phyloP scores from a whole-genome alignment of 352 stramenopile genomes.

The Pythium oligandrum region DNA sequence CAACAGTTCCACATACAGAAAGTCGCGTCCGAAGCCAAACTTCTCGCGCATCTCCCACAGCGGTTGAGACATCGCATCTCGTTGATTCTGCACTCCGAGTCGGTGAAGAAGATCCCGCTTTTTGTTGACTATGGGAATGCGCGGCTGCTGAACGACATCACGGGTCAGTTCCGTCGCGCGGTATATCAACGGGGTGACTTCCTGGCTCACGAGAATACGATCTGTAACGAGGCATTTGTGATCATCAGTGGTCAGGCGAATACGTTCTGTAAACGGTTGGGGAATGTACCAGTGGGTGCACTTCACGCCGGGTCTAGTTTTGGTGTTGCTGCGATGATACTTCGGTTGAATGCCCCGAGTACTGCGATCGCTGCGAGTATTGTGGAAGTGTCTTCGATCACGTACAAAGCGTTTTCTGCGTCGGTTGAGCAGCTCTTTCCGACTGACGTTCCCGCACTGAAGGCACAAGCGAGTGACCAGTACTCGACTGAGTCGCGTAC shows the following conservation, averaged over 20 bases:
- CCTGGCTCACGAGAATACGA: conserved; percentile 48
- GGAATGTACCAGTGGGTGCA: conserved; percentile 40
- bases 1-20: conserved; percentile 74
- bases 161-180: conserved; percentile 56
- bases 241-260: conserved; percentile 58
- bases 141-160: conserved; percentile 56
- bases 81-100: conserved; percentile 58
- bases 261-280: conserved; percentile 40
- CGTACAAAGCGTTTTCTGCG: conserved; percentile 30
- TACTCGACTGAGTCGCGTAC: conserved; percentile 39
- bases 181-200: conserved; percentile 63
- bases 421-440: conserved; percentile 50
- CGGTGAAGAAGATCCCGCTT: conserved; percentile 50
- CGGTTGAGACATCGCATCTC: conserved; percentile 69
- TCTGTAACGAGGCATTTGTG: conserved; percentile 73
- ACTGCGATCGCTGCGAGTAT: conserved; percentile 45
- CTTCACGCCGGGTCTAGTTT: conserved; percentile 55
- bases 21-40: conserved; percentile 54
- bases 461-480: conserved; percentile 33
- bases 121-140: conserved; percentile 60
- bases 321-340: conserved; percentile 56
- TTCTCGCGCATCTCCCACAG: conserved; percentile 47
- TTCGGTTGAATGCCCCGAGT: conserved; percentile 47
- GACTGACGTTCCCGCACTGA: conserved; percentile 32
- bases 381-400: conserved; percentile 54